These are phyloP conservation scores for Massariosphaeria phaeospora DNA, from an alignment of 495 filamentous ascomycete species.

Conservation along the genomic window DNA sequence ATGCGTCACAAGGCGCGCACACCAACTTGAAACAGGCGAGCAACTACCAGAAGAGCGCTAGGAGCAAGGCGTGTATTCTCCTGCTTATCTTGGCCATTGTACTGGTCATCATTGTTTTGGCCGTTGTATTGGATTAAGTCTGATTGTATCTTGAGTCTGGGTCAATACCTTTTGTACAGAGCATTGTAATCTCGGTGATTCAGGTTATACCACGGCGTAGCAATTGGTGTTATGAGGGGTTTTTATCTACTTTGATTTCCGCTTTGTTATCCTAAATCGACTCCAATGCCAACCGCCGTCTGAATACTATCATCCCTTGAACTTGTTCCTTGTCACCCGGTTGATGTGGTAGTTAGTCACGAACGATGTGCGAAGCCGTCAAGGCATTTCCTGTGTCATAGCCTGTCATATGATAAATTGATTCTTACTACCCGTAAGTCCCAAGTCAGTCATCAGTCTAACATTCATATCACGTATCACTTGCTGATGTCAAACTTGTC, in stretches of 20 bases:
- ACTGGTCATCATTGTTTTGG: constrained; percentile 79
- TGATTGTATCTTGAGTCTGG: not conserved
- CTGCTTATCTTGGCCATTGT: constrained; percentile 87
- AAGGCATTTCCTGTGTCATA: too few relatives aligned
- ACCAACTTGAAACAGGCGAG: constrained; percentile 75
- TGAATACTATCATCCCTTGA: too few relatives aligned
- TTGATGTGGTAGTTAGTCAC: too few relatives aligned
- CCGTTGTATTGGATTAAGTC: constrained; percentile 62
- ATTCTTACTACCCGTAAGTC: too few relatives aligned
- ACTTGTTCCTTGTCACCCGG: too few relatives aligned
- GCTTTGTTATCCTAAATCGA: not conserved
- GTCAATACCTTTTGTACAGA: constrained; percentile 7
- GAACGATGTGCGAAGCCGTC: too few relatives aligned
- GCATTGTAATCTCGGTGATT: constrained; percentile 3
- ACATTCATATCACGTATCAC: too few relatives aligned
- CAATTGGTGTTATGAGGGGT: not conserved
- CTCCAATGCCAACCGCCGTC: not conserved
- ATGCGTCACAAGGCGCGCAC: constrained; percentile 78
- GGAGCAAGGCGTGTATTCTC: constrained; percentile 88
- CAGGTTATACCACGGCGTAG: constrained; percentile 13
- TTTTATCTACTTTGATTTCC: not conserved
- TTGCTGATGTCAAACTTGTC: too few relatives aligned
- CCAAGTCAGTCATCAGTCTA: too few relatives aligned
- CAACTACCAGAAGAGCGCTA: constrained; percentile 85
- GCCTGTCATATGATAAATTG: too few relatives aligned